Percentiles rank a stretch among this genome's conserved stretches.
Evolutionary conservation across 345 rosid genomes (phyloP).

Genomic region (Melaleuca quinquenervia): DNA sequence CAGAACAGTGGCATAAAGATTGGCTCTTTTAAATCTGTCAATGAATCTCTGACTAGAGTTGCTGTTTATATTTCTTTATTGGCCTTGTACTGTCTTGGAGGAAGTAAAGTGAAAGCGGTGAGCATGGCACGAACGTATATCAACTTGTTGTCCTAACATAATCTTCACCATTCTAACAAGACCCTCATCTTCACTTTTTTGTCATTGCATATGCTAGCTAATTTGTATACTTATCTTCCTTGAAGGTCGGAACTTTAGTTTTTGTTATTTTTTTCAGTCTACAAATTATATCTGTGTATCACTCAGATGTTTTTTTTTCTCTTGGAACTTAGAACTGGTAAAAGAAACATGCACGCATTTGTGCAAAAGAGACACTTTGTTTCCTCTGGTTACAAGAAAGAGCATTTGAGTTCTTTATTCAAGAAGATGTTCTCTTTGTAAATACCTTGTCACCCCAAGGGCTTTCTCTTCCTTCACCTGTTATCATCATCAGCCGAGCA

Average conservation of each 20-base stretch:
- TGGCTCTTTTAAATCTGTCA: conserved; percentile 81
- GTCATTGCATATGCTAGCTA: not conserved
- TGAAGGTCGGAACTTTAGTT: not conserved
- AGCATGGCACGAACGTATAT: conserved; percentile 9
- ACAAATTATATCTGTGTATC: not conserved
- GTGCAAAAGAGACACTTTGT: not conserved
- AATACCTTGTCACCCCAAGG: not conserved
- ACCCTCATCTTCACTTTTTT: not conserved
- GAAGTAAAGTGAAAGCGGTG: conserved; percentile 93
- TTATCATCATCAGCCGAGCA: not conserved
- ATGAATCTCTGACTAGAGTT: conserved; percentile 83
- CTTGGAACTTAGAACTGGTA: not conserved
- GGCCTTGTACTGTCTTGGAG: conserved; percentile 87
- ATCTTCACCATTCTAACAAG: not conserved
- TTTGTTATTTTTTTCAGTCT: not conserved
- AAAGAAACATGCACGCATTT: not conserved
- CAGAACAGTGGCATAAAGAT: conserved; percentile 85
- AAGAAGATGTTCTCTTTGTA: not conserved
- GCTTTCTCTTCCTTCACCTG: not conserved
- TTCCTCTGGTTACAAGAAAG: not conserved
- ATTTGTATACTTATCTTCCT: not conserved
- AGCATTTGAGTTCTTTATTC: not conserved
- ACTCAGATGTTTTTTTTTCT: not conserved
- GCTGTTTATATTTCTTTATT: conserved; percentile 83
- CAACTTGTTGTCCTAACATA: not conserved